phyloP scores from a whole-genome alignment of 2,329 filamentous ascomycete genomes.

The Calonectria pseudoreteaudii region DNA sequence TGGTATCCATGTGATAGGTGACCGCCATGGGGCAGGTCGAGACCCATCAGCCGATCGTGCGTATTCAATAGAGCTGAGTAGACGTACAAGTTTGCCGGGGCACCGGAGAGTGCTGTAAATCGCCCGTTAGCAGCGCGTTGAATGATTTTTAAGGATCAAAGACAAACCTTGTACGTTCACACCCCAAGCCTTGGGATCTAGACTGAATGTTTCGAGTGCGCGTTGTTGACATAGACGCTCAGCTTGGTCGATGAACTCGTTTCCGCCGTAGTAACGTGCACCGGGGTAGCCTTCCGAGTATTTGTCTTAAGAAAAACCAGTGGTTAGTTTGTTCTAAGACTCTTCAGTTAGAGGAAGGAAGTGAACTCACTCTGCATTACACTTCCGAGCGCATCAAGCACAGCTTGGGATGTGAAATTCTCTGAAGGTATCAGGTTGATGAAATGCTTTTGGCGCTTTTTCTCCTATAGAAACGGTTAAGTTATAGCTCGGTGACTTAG shows the following conservation, averaged over 20 bases:
- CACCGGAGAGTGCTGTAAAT: constrained; percentile 78
- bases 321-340: constrained; percentile 3
- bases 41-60: constrained; percentile 95
- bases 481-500: background rate
- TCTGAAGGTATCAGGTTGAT: constrained; percentile 97
- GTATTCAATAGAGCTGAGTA: constrained; percentile 94
- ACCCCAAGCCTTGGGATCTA: constrained; percentile 90
- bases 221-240: constrained; percentile 91
- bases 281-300: constrained; percentile 99
- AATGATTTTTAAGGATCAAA: background rate
- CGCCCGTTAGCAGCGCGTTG: constrained; percentile 17
- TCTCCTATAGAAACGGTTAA: constrained; percentile 72
- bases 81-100: constrained; percentile 85
- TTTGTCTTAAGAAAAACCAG: constrained; percentile 72
- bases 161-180: constrained; percentile 92
- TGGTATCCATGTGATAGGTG: constrained; percentile 98
- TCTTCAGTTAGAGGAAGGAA: background rate
- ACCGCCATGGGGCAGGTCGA: constrained; percentile 95
- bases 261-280: constrained; percentile 95
- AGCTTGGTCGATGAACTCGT: constrained; percentile 93
- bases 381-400: constrained; percentile 90
- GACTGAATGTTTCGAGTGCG: constrained; percentile 86
- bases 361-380: constrained; percentile 85
- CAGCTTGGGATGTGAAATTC: constrained; percentile 94
- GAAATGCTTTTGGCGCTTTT: constrained; percentile 95